These are phyloP conservation scores for Astrothelium macrocarpum DNA, from an alignment of 495 filamentous ascomycete genomes.

Conservation along the genomic window DNA sequence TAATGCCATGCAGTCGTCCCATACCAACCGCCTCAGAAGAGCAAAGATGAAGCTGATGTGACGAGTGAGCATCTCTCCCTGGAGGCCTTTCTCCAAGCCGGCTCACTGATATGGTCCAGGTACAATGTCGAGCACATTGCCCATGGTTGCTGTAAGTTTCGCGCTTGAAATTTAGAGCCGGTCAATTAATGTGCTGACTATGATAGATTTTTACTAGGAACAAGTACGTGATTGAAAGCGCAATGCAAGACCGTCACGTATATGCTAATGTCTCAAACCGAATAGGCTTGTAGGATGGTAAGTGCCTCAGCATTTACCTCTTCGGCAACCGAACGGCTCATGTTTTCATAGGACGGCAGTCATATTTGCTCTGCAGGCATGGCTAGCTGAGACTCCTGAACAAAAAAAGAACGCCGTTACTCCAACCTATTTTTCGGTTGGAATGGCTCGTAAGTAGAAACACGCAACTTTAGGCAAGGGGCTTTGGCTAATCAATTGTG, in stretches of 20 bases:
- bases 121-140: slow-evolving; percentile 71
- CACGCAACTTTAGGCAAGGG: background rate
- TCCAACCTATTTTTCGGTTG: slow-evolving; percentile 74
- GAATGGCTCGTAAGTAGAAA: slow-evolving; percentile 65
- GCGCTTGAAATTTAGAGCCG: background rate
- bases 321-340: slow-evolving; percentile 7
- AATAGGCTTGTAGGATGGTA: slow-evolving; percentile 53
- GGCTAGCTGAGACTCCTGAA: slow-evolving; percentile 76
- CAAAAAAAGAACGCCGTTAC: slow-evolving; percentile 55
- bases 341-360: slow-evolving; percentile 57
- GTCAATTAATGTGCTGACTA: background rate
- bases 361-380: slow-evolving; percentile 72
- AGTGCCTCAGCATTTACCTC: slow-evolving; percentile 17
- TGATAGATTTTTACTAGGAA: slow-evolving; percentile 78
- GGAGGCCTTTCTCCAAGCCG: slow-evolving; percentile 18
- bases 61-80: slow-evolving; percentile 30
- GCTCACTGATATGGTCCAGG: slow-evolving; percentile 37
- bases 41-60: slow-evolving; percentile 46
- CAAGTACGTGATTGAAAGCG: slow-evolving; percentile 41
- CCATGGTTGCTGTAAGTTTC: slow-evolving; percentile 72
- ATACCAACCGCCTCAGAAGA: slow-evolving; percentile 49
- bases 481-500: slow-evolving; percentile 19
- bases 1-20: slow-evolving; percentile 45
- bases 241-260: background rate
- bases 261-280: background rate